Conservation (phyloP, 305 asterid genomes). For the Salvia sclarea region DNA sequence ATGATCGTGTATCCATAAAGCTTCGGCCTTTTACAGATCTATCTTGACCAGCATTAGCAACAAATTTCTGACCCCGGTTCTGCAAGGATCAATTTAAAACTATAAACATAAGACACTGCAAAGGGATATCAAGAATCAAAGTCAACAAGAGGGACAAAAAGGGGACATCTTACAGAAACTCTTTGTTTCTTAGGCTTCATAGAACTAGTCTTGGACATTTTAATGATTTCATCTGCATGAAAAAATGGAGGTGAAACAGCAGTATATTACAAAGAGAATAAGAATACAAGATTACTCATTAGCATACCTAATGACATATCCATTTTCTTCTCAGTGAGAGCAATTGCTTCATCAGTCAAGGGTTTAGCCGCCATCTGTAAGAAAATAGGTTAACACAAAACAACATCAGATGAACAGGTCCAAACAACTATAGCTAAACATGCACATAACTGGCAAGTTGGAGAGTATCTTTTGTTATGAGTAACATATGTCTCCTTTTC, state of each 20-base stretch:
- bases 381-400: conserved; percentile 6
- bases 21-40: conserved; percentile 45
- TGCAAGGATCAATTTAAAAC: conserved; percentile 34
- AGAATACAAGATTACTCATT: background rate
- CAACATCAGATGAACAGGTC: no score
- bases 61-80: conserved; percentile 58
- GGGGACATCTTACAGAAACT: conserved; percentile 50
- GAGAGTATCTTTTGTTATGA: background rate
- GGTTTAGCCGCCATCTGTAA: conserved; percentile 71
- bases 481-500: background rate
- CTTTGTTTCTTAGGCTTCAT: conserved; percentile 61
- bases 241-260: background rate
- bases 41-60: conserved; percentile 50
- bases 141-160: background rate
- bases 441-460: background rate
- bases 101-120: background rate
- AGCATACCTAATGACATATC: conserved; percentile 76
- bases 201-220: conserved; percentile 60
- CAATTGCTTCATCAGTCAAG: conserved; percentile 63
- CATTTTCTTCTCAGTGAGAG: conserved; percentile 92
- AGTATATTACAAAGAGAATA: background rate
- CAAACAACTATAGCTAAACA: background rate
- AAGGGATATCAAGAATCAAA: conserved; percentile 1
- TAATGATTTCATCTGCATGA: conserved; percentile 77
- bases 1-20: conserved; percentile 63